Evolutionary conservation across 2,329 filamentous ascomycete species (phyloP).

Genomic region (Nemania serpens): DNA sequence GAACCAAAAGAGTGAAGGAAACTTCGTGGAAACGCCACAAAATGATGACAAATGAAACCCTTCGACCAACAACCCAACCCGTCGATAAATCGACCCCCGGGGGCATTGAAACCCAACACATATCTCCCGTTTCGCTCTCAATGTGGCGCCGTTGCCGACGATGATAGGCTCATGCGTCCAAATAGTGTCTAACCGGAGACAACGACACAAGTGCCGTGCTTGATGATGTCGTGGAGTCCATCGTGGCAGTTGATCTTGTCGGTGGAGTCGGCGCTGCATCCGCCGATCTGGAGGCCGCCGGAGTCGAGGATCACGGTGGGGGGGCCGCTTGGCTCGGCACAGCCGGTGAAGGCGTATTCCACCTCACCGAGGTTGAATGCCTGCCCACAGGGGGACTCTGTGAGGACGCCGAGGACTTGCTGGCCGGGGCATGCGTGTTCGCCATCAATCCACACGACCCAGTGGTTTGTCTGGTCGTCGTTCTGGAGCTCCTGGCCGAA

Average conservation of each 20-base stretch:
- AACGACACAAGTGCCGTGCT: conserved; percentile 23
- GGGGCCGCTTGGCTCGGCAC: conserved; percentile 14
- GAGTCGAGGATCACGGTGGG: conserved; percentile 26
- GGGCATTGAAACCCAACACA: too few relatives aligned
- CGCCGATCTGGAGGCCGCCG: conserved; percentile 21
- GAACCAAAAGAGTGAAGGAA: not conserved
- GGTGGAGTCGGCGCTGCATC: conserved; percentile 5
- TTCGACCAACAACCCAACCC: not conserved
- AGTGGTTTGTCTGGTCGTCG: conserved; percentile 30
- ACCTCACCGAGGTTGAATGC: conserved; percentile 21
- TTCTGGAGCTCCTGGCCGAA: conserved; percentile 19
- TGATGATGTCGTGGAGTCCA: conserved; percentile 26
- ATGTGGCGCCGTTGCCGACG: not conserved
- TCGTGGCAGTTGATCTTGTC: conserved; percentile 28
- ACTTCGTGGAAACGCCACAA: not conserved
- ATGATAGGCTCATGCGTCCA: too few relatives aligned
- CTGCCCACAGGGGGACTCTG: conserved; percentile 19
- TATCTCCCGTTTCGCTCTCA: too few relatives aligned
- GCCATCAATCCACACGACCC: conserved; percentile 24
- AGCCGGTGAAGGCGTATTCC: conserved; percentile 20
- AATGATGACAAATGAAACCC: not conserved
- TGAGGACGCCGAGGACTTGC: conserved; percentile 16
- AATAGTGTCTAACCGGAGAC: not conserved
- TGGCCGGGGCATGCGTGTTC: conserved; percentile 24
- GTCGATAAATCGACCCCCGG: too few relatives aligned